Conservation (phyloP, 352 stramenopile genomes). For the Phytopythium delawarense region DNA sequence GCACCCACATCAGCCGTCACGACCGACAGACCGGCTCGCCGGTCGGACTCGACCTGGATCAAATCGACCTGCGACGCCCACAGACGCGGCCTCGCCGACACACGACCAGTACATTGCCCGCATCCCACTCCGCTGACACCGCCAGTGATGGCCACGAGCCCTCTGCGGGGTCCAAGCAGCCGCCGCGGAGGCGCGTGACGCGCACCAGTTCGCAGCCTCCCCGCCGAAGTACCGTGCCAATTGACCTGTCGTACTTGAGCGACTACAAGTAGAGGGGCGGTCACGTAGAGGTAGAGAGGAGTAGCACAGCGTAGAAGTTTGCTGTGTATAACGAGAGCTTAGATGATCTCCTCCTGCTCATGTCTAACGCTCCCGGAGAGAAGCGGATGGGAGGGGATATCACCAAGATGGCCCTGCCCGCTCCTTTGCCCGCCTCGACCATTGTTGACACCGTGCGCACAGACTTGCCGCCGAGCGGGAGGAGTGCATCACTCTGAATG, state of each 20-base stretch:
- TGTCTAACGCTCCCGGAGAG: too few relatives aligned
- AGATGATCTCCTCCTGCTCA: too few relatives aligned
- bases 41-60: background rate
- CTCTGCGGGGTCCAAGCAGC: background rate
- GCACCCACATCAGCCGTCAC: background rate
- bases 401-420: too few relatives aligned
- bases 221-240: background rate
- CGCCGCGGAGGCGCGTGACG: constrained; percentile 2
- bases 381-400: too few relatives aligned
- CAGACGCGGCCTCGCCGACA: background rate
- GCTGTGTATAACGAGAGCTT: too few relatives aligned
- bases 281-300: background rate
- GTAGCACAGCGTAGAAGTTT: background rate
- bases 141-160: background rate
- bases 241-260: constrained; percentile 23
- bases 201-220: constrained; percentile 2
- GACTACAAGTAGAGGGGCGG: constrained; percentile 15
- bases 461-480: too few relatives aligned
- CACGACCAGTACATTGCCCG: background rate
- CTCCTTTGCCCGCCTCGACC: too few relatives aligned
- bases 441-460: too few relatives aligned
- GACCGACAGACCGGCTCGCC: background rate
- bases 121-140: background rate
- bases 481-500: too few relatives aligned
- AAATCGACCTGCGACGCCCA: background rate